Conservation (phyloP, 768 basidiomycete species). For the Rhizopogon roseolus region DNA sequence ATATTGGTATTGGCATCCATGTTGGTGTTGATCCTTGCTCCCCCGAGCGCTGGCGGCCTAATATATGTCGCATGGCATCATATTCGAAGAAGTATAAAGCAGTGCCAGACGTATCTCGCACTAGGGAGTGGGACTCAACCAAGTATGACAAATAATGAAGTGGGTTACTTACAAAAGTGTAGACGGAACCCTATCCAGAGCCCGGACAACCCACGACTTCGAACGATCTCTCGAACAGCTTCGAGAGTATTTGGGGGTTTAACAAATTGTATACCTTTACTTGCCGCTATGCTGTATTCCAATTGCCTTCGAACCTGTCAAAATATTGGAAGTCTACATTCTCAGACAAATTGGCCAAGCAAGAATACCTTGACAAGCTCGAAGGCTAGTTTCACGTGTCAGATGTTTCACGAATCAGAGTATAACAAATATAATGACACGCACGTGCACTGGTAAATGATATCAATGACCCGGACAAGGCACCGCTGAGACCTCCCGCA, state of each 20-base stretch:
- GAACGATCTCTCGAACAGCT: slow-evolving; percentile 78
- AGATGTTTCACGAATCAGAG: slow-evolving; percentile 10
- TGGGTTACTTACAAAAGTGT: slow-evolving; percentile 65
- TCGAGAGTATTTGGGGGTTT: slow-evolving; percentile 77
- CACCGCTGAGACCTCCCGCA: slow-evolving; percentile 80
- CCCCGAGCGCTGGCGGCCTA: slow-evolving; percentile 72
- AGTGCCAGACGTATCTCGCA: slow-evolving; percentile 87
- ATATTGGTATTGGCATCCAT: slow-evolving; percentile 79
- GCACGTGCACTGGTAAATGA: slow-evolving; percentile 86
- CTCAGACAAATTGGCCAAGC: background rate
- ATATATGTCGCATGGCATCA: slow-evolving; percentile 82
- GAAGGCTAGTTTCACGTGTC: slow-evolving; percentile 49
- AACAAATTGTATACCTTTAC: slow-evolving; percentile 61
- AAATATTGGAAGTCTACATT: slow-evolving; percentile 5
- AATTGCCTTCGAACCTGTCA: slow-evolving; percentile 81
- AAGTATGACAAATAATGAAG: background rate
- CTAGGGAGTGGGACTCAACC: slow-evolving; percentile 29
- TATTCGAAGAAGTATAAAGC: slow-evolving; percentile 93
- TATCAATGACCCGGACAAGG: slow-evolving; percentile 84
- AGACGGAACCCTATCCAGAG: slow-evolving; percentile 82
- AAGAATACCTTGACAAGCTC: slow-evolving; percentile 85
- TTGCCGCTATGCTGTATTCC: slow-evolving; percentile 86
- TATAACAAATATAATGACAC: slow-evolving; percentile 26
- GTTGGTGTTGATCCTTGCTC: slow-evolving; percentile 79
- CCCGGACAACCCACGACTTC: slow-evolving; percentile 54